These are phyloP conservation scores for Ramaria rubella DNA, from an alignment of 768 basidiomycete genomes.

Conservation along the genomic window DNA sequence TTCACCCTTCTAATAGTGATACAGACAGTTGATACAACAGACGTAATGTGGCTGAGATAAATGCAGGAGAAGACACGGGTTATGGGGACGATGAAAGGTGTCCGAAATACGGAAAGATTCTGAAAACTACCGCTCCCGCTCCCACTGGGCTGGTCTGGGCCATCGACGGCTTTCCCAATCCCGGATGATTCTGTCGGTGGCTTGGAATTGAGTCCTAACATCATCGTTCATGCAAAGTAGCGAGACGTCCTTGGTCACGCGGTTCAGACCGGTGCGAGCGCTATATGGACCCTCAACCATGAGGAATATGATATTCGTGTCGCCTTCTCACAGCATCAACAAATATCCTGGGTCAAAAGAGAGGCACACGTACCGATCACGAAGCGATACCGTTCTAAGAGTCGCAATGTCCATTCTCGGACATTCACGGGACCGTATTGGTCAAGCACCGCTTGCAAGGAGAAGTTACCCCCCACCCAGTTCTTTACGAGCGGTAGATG, in stretches of 20 bases:
- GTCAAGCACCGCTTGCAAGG: not conserved
- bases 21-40: not conserved
- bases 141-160: not conserved
- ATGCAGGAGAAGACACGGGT: too few species aligned
- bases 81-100: too few species aligned
- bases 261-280: not conserved
- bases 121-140: too few species aligned
- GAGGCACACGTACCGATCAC: conserved; percentile 24
- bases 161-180: conserved; percentile 1
- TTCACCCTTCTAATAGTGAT: not conserved
- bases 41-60: not conserved
- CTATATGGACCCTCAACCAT: not conserved
- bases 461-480: not conserved
- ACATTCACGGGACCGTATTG: conserved; percentile 5
- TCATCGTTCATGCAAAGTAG: conserved; percentile 32
- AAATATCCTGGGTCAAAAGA: too few species aligned
- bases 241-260: conserved; percentile 15
- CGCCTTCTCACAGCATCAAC: not conserved
- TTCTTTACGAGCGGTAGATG: conserved; percentile 4
- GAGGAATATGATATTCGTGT: not conserved
- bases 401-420: conserved; percentile 25
- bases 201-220: conserved; percentile 8
- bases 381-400: conserved; percentile 31
- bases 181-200: not conserved
- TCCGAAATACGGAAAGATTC: too few species aligned